Evolutionary conservation across 208 protist genomes (phyloP).

Genomic region (Phytomonas francai): DNA sequence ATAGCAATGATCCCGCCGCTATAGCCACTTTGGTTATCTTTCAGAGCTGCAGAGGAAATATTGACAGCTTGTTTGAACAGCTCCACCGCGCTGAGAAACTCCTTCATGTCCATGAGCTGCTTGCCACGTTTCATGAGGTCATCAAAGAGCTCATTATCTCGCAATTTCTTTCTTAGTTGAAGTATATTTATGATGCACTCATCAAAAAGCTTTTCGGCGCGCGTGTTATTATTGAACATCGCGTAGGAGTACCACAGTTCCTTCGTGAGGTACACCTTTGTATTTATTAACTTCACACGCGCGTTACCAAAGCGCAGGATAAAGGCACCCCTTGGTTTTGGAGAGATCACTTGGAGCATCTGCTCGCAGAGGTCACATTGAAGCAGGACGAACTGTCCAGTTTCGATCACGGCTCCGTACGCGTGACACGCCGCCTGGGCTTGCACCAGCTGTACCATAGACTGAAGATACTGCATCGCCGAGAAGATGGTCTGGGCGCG

Average conservation of each 20-base stretch:
- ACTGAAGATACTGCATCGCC: conserved; percentile 66
- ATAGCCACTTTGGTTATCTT: background rate
- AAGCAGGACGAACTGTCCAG: conserved; percentile 63
- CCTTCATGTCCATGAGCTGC: conserved; percentile 55
- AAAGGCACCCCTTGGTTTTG: conserved; percentile 26
- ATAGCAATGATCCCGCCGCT: conserved; percentile 7
- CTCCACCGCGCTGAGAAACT: conserved; percentile 38
- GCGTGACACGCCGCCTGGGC: conserved; percentile 54
- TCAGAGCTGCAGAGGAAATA: conserved; percentile 35
- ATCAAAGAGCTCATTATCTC: conserved; percentile 44
- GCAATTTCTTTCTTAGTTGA: conserved; percentile 22
- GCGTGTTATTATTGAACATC: conserved; percentile 34
- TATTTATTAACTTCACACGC: conserved; percentile 41
- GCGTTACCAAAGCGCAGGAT: conserved; percentile 63
- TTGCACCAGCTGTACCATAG: conserved; percentile 67
- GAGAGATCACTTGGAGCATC: conserved; percentile 48
- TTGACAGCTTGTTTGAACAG: conserved; percentile 50
- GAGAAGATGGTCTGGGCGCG: conserved; percentile 43
- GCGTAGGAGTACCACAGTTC: conserved; percentile 62
- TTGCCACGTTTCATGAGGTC: conserved; percentile 70
- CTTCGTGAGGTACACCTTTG: conserved; percentile 42
- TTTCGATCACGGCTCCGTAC: conserved; percentile 60
- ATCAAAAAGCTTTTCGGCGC: conserved; percentile 56
- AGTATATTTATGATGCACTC: conserved; percentile 49
- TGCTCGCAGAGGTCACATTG: conserved; percentile 74